These are phyloP conservation scores for Russula lepida DNA, from an alignment of 768 basidiomycete genomes.

Conservation along the genomic window DNA sequence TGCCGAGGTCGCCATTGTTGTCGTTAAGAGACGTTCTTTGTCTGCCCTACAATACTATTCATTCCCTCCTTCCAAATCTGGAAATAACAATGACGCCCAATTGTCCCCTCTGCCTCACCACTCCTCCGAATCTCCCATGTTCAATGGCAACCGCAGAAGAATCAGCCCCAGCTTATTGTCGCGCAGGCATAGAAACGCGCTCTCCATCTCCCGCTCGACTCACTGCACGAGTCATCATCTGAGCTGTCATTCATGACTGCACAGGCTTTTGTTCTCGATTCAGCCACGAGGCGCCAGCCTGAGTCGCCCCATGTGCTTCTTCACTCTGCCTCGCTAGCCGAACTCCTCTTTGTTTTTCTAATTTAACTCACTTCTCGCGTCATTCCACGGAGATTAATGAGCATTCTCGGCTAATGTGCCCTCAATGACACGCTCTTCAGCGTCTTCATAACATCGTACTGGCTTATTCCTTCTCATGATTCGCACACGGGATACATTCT, in stretches of 20 bases:
- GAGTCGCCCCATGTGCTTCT: not conserved
- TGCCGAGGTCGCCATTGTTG: not conserved
- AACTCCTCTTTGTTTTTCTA: not conserved
- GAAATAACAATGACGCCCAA: not conserved
- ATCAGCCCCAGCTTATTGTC: not conserved
- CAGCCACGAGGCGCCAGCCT: not conserved
- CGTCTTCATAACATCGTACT: not conserved
- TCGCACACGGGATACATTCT: no score
- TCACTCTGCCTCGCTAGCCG: not conserved
- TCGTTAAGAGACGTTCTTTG: not conserved
- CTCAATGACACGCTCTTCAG: no score
- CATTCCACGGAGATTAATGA: not conserved
- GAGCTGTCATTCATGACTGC: not conserved
- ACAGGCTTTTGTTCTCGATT: not conserved
- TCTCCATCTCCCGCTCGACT: not conserved
- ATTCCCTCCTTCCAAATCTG: not conserved
- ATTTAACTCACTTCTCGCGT: not conserved
- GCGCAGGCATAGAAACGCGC: not conserved
- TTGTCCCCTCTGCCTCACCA: not conserved
- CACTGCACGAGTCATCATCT: not conserved
- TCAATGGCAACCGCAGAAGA: not conserved
- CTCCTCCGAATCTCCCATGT: not conserved
- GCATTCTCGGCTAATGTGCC: no score
- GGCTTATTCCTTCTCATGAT: not conserved
- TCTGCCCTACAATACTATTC: not conserved